phyloP scores from a whole-genome alignment of 805 yeast species.

The Candida ipomoeae region DNA sequence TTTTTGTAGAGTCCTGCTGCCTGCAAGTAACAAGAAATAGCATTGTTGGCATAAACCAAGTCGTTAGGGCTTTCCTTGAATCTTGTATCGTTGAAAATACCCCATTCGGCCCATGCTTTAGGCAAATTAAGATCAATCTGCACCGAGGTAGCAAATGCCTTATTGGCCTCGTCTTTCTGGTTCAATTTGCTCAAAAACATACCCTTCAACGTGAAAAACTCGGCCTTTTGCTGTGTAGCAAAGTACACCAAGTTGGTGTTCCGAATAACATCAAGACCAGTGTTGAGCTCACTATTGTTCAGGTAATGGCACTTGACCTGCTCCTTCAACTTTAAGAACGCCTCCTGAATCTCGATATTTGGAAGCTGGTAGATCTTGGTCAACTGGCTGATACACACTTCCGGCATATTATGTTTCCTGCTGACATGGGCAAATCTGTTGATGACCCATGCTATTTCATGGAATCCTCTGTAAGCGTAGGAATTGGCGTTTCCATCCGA shows the following conservation, averaged over 20 bases:
- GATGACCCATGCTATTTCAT: conserved; percentile 98
- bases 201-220: conserved; percentile 94
- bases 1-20: conserved; percentile 96
- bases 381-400: conserved; percentile 88
- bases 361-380: conserved; percentile 94
- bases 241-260: conserved; percentile 94
- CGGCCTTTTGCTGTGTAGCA: conserved; percentile 97
- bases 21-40: conserved; percentile 91
- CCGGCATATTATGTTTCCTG: conserved; percentile 93
- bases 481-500: conserved; percentile 76
- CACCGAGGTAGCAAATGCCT: conserved; percentile 96
- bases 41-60: conserved; percentile 83
- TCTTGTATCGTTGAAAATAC: conserved; percentile 84
- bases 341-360: conserved; percentile 97
- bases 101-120: conserved; percentile 99
- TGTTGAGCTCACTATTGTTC: conserved; percentile 82
- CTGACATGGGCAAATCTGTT: conserved; percentile 98
- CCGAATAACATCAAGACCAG: conserved; percentile 94
- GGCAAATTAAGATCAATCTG: conserved; percentile 92
- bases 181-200: conserved; percentile 92
- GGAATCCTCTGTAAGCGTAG: conserved; percentile 95
- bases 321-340: conserved; percentile 89
- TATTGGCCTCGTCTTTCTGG: conserved; percentile 92
- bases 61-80: conserved; percentile 80
- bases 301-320: conserved; percentile 98